These are phyloP conservation scores for Acacia pycnantha DNA, from an alignment of 331 rosid species.

Conservation along the genomic window DNA sequence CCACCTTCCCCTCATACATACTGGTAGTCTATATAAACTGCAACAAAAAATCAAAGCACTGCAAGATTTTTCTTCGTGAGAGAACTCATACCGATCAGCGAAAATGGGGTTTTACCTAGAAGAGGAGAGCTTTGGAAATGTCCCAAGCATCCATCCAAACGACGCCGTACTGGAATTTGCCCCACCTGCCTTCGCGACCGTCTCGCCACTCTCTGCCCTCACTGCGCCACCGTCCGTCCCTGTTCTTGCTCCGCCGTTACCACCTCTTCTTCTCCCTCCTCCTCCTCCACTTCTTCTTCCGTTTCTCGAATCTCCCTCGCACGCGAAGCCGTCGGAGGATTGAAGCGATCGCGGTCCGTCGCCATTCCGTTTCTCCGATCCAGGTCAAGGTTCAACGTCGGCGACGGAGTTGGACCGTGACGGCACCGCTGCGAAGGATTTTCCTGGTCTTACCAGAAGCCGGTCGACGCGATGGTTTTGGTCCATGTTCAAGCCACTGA, in stretches of 20 bases:
- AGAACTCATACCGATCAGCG: not conserved
- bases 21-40: not conserved
- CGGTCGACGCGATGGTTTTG: slow-evolving; percentile 42
- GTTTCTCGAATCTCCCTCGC: slow-evolving; percentile 33
- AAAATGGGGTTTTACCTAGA: not conserved
- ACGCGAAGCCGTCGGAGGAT: slow-evolving; percentile 17
- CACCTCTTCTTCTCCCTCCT: slow-evolving; percentile 27
- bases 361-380: slow-evolving; percentile 63
- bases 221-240: slow-evolving; percentile 33
- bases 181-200: slow-evolving; percentile 1
- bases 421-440: slow-evolving; percentile 2
- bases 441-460: not conserved
- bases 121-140: not conserved
- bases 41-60: not conserved
- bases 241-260: slow-evolving; percentile 46
- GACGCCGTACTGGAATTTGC: slow-evolving; percentile 12
- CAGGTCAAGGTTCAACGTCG: slow-evolving; percentile 43
- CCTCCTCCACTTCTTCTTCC: slow-evolving; percentile 38
- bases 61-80: too few relatives aligned
- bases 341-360: slow-evolving; percentile 62
- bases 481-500: slow-evolving; percentile 42
- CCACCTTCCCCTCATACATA: not conserved
- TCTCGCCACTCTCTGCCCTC: slow-evolving; percentile 12
- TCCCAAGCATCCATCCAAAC: not conserved
- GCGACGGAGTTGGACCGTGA: slow-evolving; percentile 16